Evolutionary conservation across 345 rosid genomes (phyloP).

Genomic region (Linum lewisii): DNA sequence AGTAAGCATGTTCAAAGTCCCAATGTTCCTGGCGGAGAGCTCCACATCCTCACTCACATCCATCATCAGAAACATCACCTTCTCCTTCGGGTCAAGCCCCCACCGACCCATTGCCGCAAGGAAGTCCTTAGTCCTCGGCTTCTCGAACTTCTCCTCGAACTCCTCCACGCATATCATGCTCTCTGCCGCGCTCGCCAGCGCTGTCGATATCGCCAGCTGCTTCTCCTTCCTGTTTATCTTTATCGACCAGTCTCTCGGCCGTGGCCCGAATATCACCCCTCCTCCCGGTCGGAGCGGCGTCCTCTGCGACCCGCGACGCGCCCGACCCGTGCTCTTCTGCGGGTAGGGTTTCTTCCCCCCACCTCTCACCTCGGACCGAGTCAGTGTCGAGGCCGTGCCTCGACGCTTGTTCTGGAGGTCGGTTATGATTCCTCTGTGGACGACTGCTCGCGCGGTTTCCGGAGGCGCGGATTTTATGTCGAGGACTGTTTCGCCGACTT

Average conservation of each 20-base stretch:
- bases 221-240: conserved; percentile 88
- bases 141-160: conserved; percentile 59
- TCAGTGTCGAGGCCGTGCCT: conserved; percentile 84
- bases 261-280: conserved; percentile 84
- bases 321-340: conserved; percentile 84
- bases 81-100: conserved; percentile 85
- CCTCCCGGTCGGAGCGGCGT: conserved; percentile 87
- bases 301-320: conserved; percentile 63
- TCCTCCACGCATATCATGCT: conserved; percentile 74
- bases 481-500: conserved; percentile 66
- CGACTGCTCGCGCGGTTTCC: conserved; percentile 78
- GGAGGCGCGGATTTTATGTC: conserved; percentile 76
- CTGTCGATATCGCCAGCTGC: conserved; percentile 68
- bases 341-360: conserved; percentile 83
- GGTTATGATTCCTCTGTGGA: conserved; percentile 73
- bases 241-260: conserved; percentile 82
- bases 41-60: conserved; percentile 55
- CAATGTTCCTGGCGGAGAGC: conserved; percentile 69
- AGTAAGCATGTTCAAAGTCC: conserved; percentile 74
- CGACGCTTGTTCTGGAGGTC: conserved; percentile 84
- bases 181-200: conserved; percentile 57
- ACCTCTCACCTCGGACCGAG: conserved; percentile 84
- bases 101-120: conserved; percentile 74
- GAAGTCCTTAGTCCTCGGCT: conserved; percentile 75
- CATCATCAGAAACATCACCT: conserved; percentile 71